phyloP scores from a whole-genome alignment of 805 yeast genomes.

The Sugiyamaella americana region DNA sequence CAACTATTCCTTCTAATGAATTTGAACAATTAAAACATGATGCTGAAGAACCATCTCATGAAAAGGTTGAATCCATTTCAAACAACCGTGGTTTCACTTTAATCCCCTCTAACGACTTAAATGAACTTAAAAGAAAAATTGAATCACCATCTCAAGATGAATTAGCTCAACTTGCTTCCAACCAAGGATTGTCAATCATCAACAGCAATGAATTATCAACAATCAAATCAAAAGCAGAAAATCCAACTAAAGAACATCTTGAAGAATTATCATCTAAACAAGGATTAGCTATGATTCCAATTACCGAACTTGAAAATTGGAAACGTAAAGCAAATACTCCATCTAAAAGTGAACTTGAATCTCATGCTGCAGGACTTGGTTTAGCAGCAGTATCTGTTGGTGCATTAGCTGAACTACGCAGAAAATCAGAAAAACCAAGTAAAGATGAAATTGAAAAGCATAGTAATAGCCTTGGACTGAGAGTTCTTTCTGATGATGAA shows the following conservation, averaged over 20 bases:
- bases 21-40: conserved; percentile 17
- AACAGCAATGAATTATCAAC: conserved; percentile 15
- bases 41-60: conserved; percentile 12
- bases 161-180: conserved; percentile 8
- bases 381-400: conserved; percentile 31
- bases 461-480: conserved; percentile 15
- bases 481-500: conserved; percentile 15
- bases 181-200: conserved; percentile 18
- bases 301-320: conserved; percentile 15
- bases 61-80: conserved; percentile 21
- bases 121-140: conserved; percentile 1
- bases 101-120: conserved; percentile 10
- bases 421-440: conserved; percentile 18
- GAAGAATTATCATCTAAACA: conserved; percentile 15
- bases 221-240: conserved; percentile 14
- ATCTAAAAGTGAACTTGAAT: conserved; percentile 28
- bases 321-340: conserved; percentile 20
- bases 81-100: conserved; percentile 15
- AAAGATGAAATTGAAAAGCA: conserved; percentile 14
- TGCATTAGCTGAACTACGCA: conserved; percentile 29
- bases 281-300: conserved; percentile 19
- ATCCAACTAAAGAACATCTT: conserved; percentile 16
- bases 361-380: conserved; percentile 32
- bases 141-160: conserved; percentile 11
- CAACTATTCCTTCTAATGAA: conserved; percentile 19